These are phyloP conservation scores for Wallacemonas collosoma DNA, from an alignment of 208 protist genomes.

Conservation along the genomic window DNA sequence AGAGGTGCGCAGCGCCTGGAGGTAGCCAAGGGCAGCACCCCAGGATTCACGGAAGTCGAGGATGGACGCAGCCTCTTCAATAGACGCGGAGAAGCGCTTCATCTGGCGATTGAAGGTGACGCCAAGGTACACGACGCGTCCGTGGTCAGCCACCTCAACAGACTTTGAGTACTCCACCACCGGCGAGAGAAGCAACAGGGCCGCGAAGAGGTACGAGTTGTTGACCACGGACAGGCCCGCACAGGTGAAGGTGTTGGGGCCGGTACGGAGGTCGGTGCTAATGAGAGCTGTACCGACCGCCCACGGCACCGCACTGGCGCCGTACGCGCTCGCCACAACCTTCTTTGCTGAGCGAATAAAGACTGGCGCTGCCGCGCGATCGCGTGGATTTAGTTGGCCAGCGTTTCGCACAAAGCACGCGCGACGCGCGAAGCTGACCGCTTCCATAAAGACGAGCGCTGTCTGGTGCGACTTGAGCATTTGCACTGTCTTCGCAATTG, in stretches of 20 bases:
- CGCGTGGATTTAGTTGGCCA: constrained; percentile 57
- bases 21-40: constrained; percentile 64
- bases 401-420: constrained; percentile 74
- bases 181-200: constrained; percentile 80
- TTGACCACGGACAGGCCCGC: constrained; percentile 65
- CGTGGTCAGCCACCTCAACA: constrained; percentile 44
- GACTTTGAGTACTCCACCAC: constrained; percentile 83
- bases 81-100: constrained; percentile 79
- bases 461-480: constrained; percentile 59
- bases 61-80: constrained; percentile 73
- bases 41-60: constrained; percentile 84
- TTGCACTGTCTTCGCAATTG: constrained; percentile 32
- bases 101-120: constrained; percentile 86
- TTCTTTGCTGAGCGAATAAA: constrained; percentile 90
- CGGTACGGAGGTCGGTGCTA: constrained; percentile 64
- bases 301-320: constrained; percentile 64
- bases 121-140: constrained; percentile 78
- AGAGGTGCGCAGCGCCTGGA: constrained; percentile 72
- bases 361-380: constrained; percentile 67
- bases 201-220: constrained; percentile 76
- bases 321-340: constrained; percentile 44
- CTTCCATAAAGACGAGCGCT: constrained; percentile 69
- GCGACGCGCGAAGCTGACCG: constrained; percentile 61
- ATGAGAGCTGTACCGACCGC: constrained; percentile 59
- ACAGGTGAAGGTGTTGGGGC: constrained; percentile 44